Conservation (phyloP, 2,329 filamentous ascomycete genomes). For the Mariannaea sp. region DNA sequence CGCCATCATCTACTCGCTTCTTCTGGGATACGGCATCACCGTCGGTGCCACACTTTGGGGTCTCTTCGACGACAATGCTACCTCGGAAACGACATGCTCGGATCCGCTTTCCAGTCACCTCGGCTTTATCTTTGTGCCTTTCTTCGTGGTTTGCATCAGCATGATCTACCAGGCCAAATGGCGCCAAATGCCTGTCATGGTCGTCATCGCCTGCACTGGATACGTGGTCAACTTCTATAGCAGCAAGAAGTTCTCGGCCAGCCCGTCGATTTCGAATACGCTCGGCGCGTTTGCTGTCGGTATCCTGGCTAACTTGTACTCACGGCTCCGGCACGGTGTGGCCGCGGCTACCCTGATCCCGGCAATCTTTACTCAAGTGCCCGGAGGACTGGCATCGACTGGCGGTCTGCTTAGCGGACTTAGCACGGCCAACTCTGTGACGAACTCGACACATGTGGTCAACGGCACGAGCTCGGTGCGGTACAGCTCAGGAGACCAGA, state of each 20-base stretch:
- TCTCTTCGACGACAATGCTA: conserved; percentile 60
- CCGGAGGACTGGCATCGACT: conserved; percentile 53
- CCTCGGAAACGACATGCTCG: conserved; percentile 48
- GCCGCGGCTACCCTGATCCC: conserved; percentile 54
- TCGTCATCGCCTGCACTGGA: conserved; percentile 72
- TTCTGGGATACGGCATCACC: conserved; percentile 74
- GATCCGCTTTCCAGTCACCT: conserved; percentile 49
- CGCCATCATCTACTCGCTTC: conserved; percentile 73
- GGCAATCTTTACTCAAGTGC: conserved; percentile 55
- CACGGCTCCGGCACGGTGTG: conserved; percentile 59
- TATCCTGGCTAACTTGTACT: conserved; percentile 77
- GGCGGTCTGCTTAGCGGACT: conserved; percentile 53
- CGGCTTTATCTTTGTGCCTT: conserved; percentile 73
- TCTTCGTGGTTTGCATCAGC: conserved; percentile 74
- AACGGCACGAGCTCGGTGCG: conserved; percentile 43
- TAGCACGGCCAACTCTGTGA: conserved; percentile 50
- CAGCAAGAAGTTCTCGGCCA: conserved; percentile 66
- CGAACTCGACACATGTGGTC: conserved; percentile 43
- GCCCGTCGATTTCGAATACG: conserved; percentile 76
- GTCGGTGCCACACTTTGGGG: conserved; percentile 69
- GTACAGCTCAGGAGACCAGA: conserved; percentile 32
- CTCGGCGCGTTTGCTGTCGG: conserved; percentile 78
- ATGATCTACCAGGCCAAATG: conserved; percentile 82
- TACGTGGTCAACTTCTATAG: conserved; percentile 80
- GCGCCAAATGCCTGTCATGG: conserved; percentile 79